Percentiles rank a stretch among this genome's conserved stretches.
Conservation (phyloP, 192 early-diverging fungal species). For the Backusella psychrophila region DNA sequence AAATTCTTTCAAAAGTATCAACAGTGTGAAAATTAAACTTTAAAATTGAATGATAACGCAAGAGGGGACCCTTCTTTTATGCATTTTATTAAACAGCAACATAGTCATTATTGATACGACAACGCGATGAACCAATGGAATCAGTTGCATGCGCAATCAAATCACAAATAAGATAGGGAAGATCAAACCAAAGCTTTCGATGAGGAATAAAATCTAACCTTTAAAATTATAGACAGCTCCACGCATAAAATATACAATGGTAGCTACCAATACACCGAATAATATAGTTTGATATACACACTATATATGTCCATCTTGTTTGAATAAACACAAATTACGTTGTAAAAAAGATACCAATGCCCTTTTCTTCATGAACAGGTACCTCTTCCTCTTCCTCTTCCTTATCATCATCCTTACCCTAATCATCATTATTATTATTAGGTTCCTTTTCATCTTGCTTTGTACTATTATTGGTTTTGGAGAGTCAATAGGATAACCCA, state of each 20-base stretch:
- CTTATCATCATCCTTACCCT: background rate
- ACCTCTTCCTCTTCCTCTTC: background rate
- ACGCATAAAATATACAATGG: constrained; percentile 28
- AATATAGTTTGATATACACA: background rate
- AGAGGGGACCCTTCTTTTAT: too few relatives aligned
- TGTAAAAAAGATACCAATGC: constrained; percentile 18
- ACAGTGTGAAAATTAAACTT: too few relatives aligned
- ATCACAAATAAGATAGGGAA: constrained; percentile 15
- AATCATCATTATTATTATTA: background rate
- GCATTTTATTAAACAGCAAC: constrained; percentile 19
- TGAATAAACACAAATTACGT: background rate
- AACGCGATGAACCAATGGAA: constrained; percentile 15
- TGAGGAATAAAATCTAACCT: constrained; percentile 35
- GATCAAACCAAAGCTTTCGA: constrained; percentile 10
- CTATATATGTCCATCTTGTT: background rate
- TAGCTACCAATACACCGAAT: background rate
- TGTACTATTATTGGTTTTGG: background rate
- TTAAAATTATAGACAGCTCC: constrained; percentile 37
- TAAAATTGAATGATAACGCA: too few relatives aligned
- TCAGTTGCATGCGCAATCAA: constrained; percentile 26
- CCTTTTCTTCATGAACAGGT: background rate
- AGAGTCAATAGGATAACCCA: background rate
- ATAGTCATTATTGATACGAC: constrained; percentile 32
- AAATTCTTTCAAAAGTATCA: too few relatives aligned
- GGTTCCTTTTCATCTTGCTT: constrained; percentile 9